These are phyloP conservation scores for Galeopsis tetrahit DNA, from an alignment of 257 asterid genomes.

Conservation along the genomic window DNA sequence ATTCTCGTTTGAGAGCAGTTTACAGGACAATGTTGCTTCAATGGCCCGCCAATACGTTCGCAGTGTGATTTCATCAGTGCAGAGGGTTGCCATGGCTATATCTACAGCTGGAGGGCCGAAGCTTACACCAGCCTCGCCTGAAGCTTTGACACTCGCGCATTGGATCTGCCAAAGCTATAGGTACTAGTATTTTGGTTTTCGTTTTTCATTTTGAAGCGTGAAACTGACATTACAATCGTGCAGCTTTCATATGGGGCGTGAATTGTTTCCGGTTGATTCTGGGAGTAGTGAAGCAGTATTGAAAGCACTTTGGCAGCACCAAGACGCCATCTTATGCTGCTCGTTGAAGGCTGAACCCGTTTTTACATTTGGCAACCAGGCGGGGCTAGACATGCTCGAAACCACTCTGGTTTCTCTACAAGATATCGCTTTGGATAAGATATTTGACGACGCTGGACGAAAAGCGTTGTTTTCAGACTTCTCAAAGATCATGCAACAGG, in stretches of 20 bases:
- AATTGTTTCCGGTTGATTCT: conserved; percentile 62
- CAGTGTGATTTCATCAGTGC: conserved; percentile 91
- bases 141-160: conserved; percentile 86
- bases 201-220: neutral
- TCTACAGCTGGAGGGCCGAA: conserved; percentile 55
- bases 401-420: conserved; percentile 88
- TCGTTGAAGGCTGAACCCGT: conserved; percentile 89
- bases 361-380: conserved; percentile 88
- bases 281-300: conserved; percentile 60
- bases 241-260: conserved; percentile 81
- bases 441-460: conserved; percentile 82
- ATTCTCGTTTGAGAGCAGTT: conserved; percentile 87
- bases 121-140: conserved; percentile 81
- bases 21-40: conserved; percentile 78
- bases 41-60: conserved; percentile 97
- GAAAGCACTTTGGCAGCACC: conserved; percentile 94
- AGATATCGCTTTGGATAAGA: conserved; percentile 82
- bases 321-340: conserved; percentile 94
- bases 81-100: conserved; percentile 92
- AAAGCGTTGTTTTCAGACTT: conserved; percentile 77
- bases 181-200: conserved; percentile 32
- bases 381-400: conserved; percentile 97
- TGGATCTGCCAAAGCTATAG: conserved; percentile 98
- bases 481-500: conserved; percentile 94
- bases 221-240: neutral